phyloP scores from a whole-genome alignment of 495 filamentous ascomycete species.

The Aspergillus affinis region DNA sequence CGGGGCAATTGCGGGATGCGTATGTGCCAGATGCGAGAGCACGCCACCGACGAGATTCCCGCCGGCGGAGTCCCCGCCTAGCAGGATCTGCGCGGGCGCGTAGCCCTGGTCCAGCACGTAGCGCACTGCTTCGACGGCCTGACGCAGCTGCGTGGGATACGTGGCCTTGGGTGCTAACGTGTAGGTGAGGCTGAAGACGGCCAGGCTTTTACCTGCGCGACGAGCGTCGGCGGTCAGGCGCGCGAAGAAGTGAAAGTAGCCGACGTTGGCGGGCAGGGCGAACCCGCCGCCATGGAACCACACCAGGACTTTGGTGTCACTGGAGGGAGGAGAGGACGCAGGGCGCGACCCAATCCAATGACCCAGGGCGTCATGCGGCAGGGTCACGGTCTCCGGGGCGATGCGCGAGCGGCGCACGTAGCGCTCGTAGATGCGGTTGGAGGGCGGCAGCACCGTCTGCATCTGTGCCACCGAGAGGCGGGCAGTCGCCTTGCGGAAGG shows the following conservation, averaged over 20 bases:
- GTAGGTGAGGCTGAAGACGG: conserved; percentile 56
- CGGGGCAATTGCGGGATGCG: conserved; percentile 51
- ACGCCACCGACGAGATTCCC: conserved; percentile 59
- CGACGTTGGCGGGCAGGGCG: conserved; percentile 46
- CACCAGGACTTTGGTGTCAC: conserved; percentile 54
- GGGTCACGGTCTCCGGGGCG: conserved; percentile 45
- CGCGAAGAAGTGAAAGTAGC: conserved; percentile 53
- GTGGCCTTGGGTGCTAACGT: conserved; percentile 54
- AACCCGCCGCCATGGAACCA: conserved; percentile 68
- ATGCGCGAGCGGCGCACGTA: conserved; percentile 44
- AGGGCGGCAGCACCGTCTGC: conserved; percentile 39
- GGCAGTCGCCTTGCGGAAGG: conserved; percentile 34
- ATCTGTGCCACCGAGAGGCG: conserved; percentile 33
- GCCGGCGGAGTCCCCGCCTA: conserved; percentile 67
- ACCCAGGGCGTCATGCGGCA: conserved; percentile 53
- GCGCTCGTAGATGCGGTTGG: conserved; percentile 49
- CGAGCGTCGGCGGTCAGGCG: conserved; percentile 38
- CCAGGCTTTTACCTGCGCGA: conserved; percentile 41
- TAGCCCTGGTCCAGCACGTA: conserved; percentile 48
- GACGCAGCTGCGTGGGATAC: conserved; percentile 61
- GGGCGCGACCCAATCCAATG: conserved; percentile 57
- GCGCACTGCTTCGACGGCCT: conserved; percentile 52
- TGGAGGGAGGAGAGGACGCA: not conserved
- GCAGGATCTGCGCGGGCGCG: conserved; percentile 46
- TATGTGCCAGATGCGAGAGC: conserved; percentile 60